Base-by-base conservation (phyloP, 2,329 filamentous ascomycete species). In the Clathrospora elynae region DNA sequence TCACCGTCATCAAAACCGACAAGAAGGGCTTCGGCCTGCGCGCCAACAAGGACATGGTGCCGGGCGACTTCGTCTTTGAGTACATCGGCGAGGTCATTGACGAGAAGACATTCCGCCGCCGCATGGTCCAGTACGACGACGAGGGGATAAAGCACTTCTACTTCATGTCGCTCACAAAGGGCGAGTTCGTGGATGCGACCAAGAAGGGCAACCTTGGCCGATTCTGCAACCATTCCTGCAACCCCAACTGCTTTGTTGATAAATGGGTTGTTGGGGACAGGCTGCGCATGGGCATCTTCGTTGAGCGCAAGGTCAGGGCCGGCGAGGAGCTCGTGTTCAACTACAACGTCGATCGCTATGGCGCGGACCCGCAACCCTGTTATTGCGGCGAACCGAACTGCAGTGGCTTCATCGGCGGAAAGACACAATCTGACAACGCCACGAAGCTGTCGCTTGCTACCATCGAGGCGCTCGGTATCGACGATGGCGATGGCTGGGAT, bases 71-170 rank as follows among this genome's bases (percentile, higher is more conserved):
- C 67, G 90, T 99, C 59, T 97, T 90, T 68, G 93, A 99, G 73
- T 99, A 99, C 71, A 92, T 99, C 59, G 93, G 93, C 59, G 93
- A 99, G 73, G 93, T 97, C 59, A 96, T 99, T 68, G 92, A 95
- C 61, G 92, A 99, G 72, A 80, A 83, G 19, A 87, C 87, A 8
- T 97, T 97, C 66, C 87, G 90, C 42, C 84, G 85, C 45, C 89
- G 93, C 49, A 96, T 95, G 85, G 76, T 90, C 25, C 87, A 95
- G 63, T 99, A 99, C 71, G 90, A 96, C 66, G 82, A 93, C 33
- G 90, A 97, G 70, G 91, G 91, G 49, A 96, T 99, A 78, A 96
- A 95, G 71, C 93, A 99, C 73, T 99, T 99, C 71, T 99, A 99
- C 73, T 99, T 99, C 76, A 99, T 99, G 93, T 97, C 93, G 18